Base-by-base conservation (phyloP, 495 filamentous ascomycete species). In the Hypoxylon lienhwacheense region DNA sequence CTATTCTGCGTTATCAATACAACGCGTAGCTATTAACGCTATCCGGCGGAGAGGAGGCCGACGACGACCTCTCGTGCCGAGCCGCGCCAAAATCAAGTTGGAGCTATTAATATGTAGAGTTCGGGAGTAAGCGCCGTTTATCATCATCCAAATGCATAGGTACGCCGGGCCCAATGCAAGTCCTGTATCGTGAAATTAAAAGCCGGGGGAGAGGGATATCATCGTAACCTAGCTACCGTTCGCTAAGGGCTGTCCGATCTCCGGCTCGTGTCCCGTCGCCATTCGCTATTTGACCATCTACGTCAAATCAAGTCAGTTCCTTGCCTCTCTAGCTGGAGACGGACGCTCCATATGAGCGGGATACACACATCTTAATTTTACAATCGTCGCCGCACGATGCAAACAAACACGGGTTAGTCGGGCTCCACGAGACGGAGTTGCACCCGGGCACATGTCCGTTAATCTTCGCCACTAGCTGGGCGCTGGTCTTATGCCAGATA, bases 361-460 rank as follows among this genome's bases (percentile, higher is more conserved):
- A 16, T 19, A 62, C 84, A 70, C 78, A 96, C 91, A 98, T 95
- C 68, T 88, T 84, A 45, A 97, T 85, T 63, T 81, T 83, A 32
- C 74, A 72, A 63, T 98, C 93, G 66, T 98, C 93, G 3, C 93
- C 92, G 51, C 88, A 91, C 7, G 90, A 89, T 5, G 91, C 93
- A 69, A 96, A 95, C 79, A 96, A 85, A 53, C 80, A 80, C 3
- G 90, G 85, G 66, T 96, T 78, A 2, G 72, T 74, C 1, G 91
- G 90, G 59, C 91, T 95, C 93, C 93, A 98, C 5, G 87, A 79
- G 25, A 95, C 87, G n/a, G 89, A 79, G 70, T 96, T 98, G 45
- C 95, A 92, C 7, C 89, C 86, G 5, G 80, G 75, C 0, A 67
- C 69, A 57, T 97, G 92, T 0, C 85, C 91, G 10, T 85, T 81